Base-by-base conservation (phyloP, 108 stramenopile genomes). In the Skeletonema tropicum region DNA sequence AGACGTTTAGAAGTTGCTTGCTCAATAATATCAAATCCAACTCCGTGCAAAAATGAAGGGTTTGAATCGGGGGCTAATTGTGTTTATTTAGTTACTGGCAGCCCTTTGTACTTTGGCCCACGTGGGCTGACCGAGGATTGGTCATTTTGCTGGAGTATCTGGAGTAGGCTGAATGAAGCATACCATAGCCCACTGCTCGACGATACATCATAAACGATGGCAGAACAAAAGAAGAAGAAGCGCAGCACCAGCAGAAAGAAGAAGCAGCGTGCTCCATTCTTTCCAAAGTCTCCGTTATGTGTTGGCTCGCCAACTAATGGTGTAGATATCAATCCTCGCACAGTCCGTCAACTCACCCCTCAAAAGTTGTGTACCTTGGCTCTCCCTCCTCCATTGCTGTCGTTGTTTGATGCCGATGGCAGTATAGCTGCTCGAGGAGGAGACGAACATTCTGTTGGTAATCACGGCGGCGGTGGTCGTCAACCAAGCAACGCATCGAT, bases 261-360 rank as follows among this genome's bases (percentile, higher is more conserved):
- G 52, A 55, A 55, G 21, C 52, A 55, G 21, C 52, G 52, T 55
- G 15, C 66, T 61, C 66, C 74, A 30, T 75, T 75, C 57, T 68
- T 60, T 45, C 74, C 74, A 13, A 33, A 65, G 21, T 67, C 60
- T 33, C 66, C 74, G 2, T 36, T 66, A 25, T 39, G 41, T 13
- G 66, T 75, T 21, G 74, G 74, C 15, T 75, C 65, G 2, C 74
- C 70, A 2, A 71, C 36, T 3, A 48, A 42, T 45, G 66, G 66
- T 45, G 33, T 31, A 17, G 39, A 42, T 5, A 38, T 75, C 57
- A 46, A 49, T 42, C 65, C 25, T 19, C 74, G 74, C 2, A 23
- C 30, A 2, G 64, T 75, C 13, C 29, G 65, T 29, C 80, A 66
- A 58, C 64, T 68, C 19, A 81, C 80, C 25, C 80, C 80, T n/a